Conservation (phyloP, 2,329 filamentous ascomycete species). For the Alternaria atra region DNA sequence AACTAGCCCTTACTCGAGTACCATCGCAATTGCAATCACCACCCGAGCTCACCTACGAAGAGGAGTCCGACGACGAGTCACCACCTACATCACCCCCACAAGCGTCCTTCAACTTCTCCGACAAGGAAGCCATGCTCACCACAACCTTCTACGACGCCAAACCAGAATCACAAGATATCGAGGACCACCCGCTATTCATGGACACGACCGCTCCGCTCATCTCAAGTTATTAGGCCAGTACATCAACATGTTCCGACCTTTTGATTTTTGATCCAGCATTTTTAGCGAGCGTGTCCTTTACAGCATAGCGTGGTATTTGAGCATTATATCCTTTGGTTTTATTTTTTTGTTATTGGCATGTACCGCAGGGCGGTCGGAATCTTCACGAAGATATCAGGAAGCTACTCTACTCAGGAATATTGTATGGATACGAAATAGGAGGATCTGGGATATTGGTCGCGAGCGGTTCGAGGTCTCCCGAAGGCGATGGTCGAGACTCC, state of each 20-base stretch:
- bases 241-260: conserved; percentile 35
- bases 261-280: conserved; percentile 49
- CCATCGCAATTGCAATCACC: conserved; percentile 56
- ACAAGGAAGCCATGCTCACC: conserved; percentile 59
- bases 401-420: conserved; percentile 37
- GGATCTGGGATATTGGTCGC: conserved; percentile 16
- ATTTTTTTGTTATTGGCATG: conserved; percentile 25
- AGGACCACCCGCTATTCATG: conserved; percentile 53
- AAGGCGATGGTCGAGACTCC: conserved; percentile 36
- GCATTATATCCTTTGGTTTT: conserved; percentile 38
- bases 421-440: conserved; percentile 16
- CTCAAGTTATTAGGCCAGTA: conserved; percentile 50
- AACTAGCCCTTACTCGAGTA: conserved; percentile 57
- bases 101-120: conserved; percentile 55
- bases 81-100: conserved; percentile 58
- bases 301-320: conserved; percentile 38
- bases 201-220: conserved; percentile 53
- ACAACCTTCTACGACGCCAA: conserved; percentile 56
- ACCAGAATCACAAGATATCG: conserved; percentile 48
- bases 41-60: conserved; percentile 60
- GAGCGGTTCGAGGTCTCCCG: conserved; percentile 37
- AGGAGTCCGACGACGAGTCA: conserved; percentile 60
- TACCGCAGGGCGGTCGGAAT: conserved; percentile 22
- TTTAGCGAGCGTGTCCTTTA: conserved; percentile 49
- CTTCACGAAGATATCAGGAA: conserved; percentile 14